Base-by-base conservation (phyloP, 139 green algal species). In the Chlamydomonas schloesseri region DNA sequence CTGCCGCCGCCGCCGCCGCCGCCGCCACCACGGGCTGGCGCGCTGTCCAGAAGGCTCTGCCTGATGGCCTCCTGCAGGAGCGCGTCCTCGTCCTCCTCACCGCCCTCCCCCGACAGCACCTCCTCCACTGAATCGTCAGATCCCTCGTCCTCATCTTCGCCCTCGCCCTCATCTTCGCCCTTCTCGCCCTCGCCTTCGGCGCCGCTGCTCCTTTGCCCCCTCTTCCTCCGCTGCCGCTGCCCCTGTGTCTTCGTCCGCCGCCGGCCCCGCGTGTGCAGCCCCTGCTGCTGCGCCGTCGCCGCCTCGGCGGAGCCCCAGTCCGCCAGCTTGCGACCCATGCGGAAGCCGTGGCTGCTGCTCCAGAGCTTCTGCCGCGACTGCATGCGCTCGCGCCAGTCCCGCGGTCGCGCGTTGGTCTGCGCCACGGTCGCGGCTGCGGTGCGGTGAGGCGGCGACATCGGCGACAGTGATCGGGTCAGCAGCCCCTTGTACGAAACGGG, bases 291-390 rank as follows among this genome's bases (percentile, higher is more conserved):
- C 42, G 8, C 42, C 42, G 60, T 26, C 31, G 31, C 28, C 69
- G 69, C 15, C 53, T 17, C 87, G 9, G 65, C 74, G 29, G 88
- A 67, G 26, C 90, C 92, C 96, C 96, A 99, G 42, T 97, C 93
- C 4, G 81, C 94, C 64, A 99, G 93, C 87, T 97, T 98, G n/a
- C 96, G 89, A 0, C 96, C 96, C 71, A 97, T 91, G 57, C 92
- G 89, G 87, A 98, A 99, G 42, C 96, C 96, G 34, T 97, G 93
- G 36, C 86, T 93, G 0, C 86, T 89, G 91, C 92, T 97, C 96
- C 96, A 99, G 85, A 96, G 96, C 68, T 93, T 91, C 81, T 98
- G 96, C 6, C 96, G 89, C 60, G 89, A 65, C 11, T 77, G 64
- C 79, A 93, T 94, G 0, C 96, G 85, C 69, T 97, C 88, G 31